Conservation (phyloP, 805 yeast species). For the Yamadazyma sp. region DNA sequence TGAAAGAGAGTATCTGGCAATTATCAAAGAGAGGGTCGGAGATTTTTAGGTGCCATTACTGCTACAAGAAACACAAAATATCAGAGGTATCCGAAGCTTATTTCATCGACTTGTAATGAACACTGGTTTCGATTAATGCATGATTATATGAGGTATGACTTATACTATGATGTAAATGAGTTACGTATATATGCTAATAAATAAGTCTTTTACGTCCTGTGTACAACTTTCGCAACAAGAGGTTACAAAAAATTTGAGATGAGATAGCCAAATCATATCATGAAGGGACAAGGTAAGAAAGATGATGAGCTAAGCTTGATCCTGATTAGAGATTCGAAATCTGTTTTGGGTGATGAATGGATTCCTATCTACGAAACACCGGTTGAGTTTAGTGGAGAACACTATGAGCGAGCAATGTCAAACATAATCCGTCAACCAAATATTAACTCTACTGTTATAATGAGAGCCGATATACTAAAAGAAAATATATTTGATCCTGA, state of each 20-base stretch:
- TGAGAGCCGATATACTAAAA: slow-evolving; percentile 79
- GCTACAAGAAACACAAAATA: slow-evolving; percentile 43
- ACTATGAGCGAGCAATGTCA: slow-evolving; percentile 74
- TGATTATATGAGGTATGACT: not conserved
- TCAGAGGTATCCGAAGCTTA: slow-evolving; percentile 41
- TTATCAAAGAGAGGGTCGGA: slow-evolving; percentile 40
- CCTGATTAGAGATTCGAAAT: slow-evolving; percentile 22
- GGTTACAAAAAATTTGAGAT: slow-evolving; percentile 12
- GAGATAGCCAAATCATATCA: slow-evolving; percentile 5
- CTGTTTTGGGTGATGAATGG: slow-evolving; percentile 63
- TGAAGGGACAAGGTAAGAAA: slow-evolving; percentile 10
- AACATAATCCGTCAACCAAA: slow-evolving; percentile 82
- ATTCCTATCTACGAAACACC: slow-evolving; percentile 51
- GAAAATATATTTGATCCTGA: slow-evolving; percentile 46
- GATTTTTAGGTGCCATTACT: slow-evolving; percentile 44
- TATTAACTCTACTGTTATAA: slow-evolving; percentile 85
- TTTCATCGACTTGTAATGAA: slow-evolving; percentile 32
- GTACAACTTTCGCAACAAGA: slow-evolving; percentile 2
- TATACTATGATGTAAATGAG: too few relatives aligned
- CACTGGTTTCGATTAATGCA: too few relatives aligned
- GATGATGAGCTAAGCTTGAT: slow-evolving; percentile 10
- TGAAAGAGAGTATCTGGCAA: slow-evolving; percentile 43
- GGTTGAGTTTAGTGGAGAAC: slow-evolving; percentile 50
- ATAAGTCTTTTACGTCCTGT: not conserved
- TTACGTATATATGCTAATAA: not conserved